These are phyloP conservation scores for Houttuynia cordata DNA, from an alignment of 164 flowering plant genomes.

Conservation along the genomic window DNA sequence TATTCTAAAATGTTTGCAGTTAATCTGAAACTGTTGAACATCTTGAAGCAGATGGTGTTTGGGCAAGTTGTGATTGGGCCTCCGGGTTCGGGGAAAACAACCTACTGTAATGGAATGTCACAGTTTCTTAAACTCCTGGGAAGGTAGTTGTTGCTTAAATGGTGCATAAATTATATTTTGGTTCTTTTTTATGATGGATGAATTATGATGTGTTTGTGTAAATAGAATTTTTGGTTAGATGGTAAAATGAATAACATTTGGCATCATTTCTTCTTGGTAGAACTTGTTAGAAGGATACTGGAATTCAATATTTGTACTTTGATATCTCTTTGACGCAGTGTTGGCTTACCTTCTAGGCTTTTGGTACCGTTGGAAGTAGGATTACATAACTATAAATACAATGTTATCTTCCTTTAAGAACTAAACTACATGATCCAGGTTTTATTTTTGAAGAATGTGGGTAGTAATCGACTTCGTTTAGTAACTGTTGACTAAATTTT, in stretches of 20 bases:
- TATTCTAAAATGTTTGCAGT: no score
- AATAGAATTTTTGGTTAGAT: not conserved
- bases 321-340: not conserved
- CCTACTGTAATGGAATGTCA: constrained; percentile 95
- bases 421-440: no score
- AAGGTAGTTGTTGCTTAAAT: constrained; percentile 26
- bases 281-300: no score
- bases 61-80: constrained; percentile 96
- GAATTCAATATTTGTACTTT: not conserved
- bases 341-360: not conserved
- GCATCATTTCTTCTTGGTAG: not conserved
- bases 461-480: no score
- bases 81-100: constrained; percentile 92
- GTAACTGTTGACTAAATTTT: no score
- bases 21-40: no score
- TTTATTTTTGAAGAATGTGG: no score
- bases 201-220: not conserved
- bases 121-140: constrained; percentile 80
- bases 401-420: no score
- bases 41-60: constrained; percentile 39
- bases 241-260: not conserved
- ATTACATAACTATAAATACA: not conserved
- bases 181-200: not conserved
- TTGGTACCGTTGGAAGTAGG: not conserved
- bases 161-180: not conserved